phyloP scores from a whole-genome alignment of 192 early-diverging fungal species.

The Linnemannia zychae region DNA sequence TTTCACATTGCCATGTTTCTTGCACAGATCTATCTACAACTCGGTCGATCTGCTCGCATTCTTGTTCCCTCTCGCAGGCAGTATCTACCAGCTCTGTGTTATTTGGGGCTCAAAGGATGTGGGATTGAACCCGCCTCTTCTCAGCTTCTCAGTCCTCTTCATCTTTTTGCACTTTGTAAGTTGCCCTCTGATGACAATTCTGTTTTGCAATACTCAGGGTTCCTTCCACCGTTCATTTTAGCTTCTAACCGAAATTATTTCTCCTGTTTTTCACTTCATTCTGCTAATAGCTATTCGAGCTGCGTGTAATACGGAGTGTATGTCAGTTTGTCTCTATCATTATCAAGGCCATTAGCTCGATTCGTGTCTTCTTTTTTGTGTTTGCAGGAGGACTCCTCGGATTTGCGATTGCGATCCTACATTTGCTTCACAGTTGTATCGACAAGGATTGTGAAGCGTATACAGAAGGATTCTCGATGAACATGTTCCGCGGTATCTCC shows the following conservation, averaged over 20 bases:
- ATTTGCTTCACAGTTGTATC: not conserved
- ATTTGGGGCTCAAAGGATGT: not conserved
- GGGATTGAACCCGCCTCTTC: not conserved
- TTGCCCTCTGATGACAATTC: not conserved
- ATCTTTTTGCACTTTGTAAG: conserved; percentile 10
- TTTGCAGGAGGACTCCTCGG: not conserved
- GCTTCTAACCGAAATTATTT: not conserved
- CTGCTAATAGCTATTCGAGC: not conserved
- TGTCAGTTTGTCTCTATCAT: conserved; percentile 3
- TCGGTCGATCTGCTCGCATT: not conserved
- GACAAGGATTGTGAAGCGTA: not conserved
- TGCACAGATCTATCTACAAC: not conserved
- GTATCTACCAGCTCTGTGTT: not conserved
- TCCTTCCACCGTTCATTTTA: not conserved
- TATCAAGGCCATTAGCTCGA: not conserved
- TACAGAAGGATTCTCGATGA: not conserved
- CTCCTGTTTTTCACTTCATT: not conserved
- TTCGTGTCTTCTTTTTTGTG: not conserved
- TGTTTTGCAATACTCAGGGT: not conserved
- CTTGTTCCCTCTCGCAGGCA: not conserved
- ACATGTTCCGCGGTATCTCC: not conserved
- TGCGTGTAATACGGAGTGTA: not conserved
- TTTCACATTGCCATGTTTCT: not conserved
- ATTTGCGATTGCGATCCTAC: conserved; percentile 8
- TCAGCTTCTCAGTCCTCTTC: conserved; percentile 7